Base-by-base conservation (phyloP, 768 basidiomycete species). In the Lyophyllum semitale region DNA sequence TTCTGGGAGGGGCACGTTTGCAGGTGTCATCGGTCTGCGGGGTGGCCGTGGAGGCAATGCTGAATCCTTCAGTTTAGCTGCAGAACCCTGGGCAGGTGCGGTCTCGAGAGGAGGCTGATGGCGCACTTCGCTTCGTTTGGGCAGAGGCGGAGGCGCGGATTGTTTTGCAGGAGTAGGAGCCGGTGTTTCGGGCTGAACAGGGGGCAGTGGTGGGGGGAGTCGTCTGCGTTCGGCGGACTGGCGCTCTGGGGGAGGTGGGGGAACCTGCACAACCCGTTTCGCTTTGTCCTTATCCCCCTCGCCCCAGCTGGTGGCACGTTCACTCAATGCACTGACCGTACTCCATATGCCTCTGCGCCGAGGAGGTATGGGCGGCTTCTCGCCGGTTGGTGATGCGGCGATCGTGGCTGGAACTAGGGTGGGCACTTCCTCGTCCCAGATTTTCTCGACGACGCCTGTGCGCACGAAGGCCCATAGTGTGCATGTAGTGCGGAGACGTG, bases 381-480 rank as follows among this genome's bases (percentile, higher is more conserved):
- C 78, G 12, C 62, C 60, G 26, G 56, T 47, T 5, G 65, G 46
- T 11, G 61, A 26, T 48, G 55, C 62, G 18, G 59, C 61, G 41
- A 59, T 62, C 32, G 61, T 62, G 1, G 75, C 66, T 9, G 76
- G 73, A 2, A 68, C 60, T 2, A 74, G 66, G 1, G 69, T 55
- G n/a, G 80, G 74, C 6, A 81, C 63, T 53, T 88, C 91, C 59
- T 95, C 94, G 53, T 93, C 89, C 95, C 95, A 97, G 5, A 96
- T 75, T 61, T 87, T 88, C 55, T 94, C 92, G 18, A 96, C 77
- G 51, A 97, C 76, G 9, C 89, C 84, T 0, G 84, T 85, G 22
- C 93, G 83, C 48, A 96, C 85, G 63, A 91, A 96, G 17, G 89
- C 84, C 93, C 94, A 97, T 13, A 96, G 73, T 4, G 87, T 88